Percentiles rank a stretch among this genome's conserved stretches.
Evolutionary conservation across 169 alveolate species (phyloP).

Genomic region (Cryptosporidium baileyi): DNA sequence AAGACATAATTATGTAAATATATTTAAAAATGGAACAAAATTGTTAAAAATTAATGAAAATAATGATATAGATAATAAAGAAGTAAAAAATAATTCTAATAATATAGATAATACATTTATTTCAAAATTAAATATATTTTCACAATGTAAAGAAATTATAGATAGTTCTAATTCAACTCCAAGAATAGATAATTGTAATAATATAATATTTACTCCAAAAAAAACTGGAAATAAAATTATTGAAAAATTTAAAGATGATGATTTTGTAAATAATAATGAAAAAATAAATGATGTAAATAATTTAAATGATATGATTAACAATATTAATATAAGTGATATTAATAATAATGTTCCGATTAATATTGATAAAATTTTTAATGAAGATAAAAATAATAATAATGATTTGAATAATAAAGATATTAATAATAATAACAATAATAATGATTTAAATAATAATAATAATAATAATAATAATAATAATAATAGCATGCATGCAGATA

Average conservation of each 20-base stretch:
- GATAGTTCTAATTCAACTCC: conserved; percentile 12
- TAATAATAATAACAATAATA: background rate
- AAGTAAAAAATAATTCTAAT: background rate
- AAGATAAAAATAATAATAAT: background rate
- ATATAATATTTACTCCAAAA: conserved; percentile 14
- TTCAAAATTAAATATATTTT: conserved; percentile 5
- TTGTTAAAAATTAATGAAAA: background rate
- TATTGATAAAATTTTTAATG: too few relatives aligned
- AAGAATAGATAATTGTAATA: background rate
- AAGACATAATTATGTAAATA: too few relatives aligned
- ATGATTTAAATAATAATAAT: background rate
- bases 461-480: background rate
- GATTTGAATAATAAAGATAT: background rate
- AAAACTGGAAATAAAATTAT: conserved; percentile 8
- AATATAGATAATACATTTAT: background rate
- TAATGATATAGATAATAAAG: background rate
- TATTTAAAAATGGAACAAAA: too few relatives aligned
- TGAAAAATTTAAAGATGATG: background rate
- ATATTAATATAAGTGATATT: too few relatives aligned
- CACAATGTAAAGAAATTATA: conserved; percentile 12
- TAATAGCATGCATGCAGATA: background rate
- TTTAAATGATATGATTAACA: too few relatives aligned
- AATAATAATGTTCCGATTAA: too few relatives aligned
- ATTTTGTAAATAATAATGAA: background rate
- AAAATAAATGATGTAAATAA: background rate